A percentile compares a stretch with the other conserved stretches of the same genome.
Conservation (phyloP, 495 filamentous ascomycete genomes). For the Alectoria sarmentosa region DNA sequence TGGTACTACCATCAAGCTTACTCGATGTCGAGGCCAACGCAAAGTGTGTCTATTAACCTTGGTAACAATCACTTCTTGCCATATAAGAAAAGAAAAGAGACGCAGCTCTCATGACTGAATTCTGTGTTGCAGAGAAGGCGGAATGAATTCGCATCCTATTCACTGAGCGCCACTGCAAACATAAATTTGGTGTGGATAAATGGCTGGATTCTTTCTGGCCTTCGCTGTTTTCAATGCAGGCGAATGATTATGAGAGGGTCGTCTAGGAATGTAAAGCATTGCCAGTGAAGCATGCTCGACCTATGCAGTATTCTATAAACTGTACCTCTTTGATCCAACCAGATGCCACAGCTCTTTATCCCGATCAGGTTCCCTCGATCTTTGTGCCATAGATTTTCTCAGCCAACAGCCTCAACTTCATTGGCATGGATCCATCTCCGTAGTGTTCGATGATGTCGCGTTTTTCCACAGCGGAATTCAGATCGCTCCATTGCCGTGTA, state of each 20-base stretch:
- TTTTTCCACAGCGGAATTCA: constrained; percentile 30
- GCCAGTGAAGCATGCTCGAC: background rate
- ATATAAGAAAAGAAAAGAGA: background rate
- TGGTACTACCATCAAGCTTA: background rate
- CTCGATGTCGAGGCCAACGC: background rate
- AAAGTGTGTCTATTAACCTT: background rate
- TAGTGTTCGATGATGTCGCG: constrained; percentile 36
- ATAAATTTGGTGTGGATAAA: background rate
- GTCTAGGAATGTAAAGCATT: background rate
- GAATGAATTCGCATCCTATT: too few species aligned
- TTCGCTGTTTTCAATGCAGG: background rate
- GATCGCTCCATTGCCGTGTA: constrained; percentile 19
- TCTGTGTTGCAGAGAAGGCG: too few species aligned
- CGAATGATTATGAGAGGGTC: background rate
- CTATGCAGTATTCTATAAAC: background rate
- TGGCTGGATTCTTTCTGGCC: background rate
- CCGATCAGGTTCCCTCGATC: constrained; percentile 4
- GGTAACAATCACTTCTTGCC: background rate
- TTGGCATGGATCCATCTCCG: constrained; percentile 33
- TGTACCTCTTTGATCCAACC: background rate
- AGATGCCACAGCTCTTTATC: background rate
- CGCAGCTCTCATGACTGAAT: too few species aligned
- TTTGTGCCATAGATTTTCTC: constrained; percentile 26
- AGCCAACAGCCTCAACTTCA: constrained; percentile 37
- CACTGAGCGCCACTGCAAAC: background rate